phyloP scores from a whole-genome alignment of 148 eudicot genomes.

The Silene conica region DNA sequence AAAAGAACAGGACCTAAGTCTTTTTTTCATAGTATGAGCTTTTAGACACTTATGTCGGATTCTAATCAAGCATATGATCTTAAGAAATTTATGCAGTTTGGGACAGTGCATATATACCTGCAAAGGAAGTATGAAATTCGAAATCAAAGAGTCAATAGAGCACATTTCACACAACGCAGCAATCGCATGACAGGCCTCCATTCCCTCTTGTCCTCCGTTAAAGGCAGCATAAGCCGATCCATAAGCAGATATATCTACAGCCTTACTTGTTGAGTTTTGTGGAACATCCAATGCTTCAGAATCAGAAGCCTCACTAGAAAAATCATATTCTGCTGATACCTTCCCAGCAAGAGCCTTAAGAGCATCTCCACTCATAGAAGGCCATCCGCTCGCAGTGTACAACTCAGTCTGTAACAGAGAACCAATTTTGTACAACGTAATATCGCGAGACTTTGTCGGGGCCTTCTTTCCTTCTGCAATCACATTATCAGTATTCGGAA shows the following conservation, averaged over 20 bases:
- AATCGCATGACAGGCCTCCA: conserved; percentile 94
- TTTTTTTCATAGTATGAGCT: no score
- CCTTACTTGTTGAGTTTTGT: conserved; percentile 11
- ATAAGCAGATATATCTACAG: conserved; percentile 51
- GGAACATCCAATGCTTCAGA: conserved; percentile 20
- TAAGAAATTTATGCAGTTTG: background rate
- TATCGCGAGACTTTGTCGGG: conserved; percentile 62
- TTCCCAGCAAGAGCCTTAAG: conserved; percentile 82
- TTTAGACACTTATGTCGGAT: no score
- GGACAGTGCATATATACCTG: conserved; percentile 47
- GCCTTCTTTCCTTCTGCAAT: conserved; percentile 88
- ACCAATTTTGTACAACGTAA: conserved; percentile 48
- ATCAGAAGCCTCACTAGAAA: conserved; percentile 38
- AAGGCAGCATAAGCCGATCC: conserved; percentile 87
- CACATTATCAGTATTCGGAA: conserved; percentile 68
- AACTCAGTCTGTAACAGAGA: conserved; percentile 47
- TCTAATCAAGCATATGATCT: no score
- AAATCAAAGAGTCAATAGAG: conserved; percentile 88
- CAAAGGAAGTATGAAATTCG: conserved; percentile 94
- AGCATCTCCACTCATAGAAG: conserved; percentile 83
- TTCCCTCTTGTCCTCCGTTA: conserved; percentile 68
- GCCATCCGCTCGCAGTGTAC: conserved; percentile 91
- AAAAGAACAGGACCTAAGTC: no score
- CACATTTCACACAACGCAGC: conserved; percentile 93
- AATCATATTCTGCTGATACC: conserved; percentile 77